These are phyloP conservation scores for Scedosporium minutisporum DNA, from an alignment of 2,329 filamentous ascomycete species.

Conservation along the genomic window DNA sequence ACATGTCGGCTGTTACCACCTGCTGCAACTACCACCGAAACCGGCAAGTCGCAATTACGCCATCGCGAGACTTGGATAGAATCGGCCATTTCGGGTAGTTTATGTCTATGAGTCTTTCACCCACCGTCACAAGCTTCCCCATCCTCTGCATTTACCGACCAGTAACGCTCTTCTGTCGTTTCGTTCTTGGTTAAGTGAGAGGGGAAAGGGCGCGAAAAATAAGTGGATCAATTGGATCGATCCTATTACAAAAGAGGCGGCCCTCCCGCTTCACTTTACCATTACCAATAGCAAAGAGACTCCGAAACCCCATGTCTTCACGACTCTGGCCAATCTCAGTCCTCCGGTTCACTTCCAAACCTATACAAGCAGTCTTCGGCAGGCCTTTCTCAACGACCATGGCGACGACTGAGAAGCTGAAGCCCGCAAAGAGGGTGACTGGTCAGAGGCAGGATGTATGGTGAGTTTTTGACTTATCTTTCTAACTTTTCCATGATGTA, in stretches of 20 bases:
- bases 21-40: neutral
- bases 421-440: conserved; percentile 40
- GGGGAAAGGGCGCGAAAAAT: neutral
- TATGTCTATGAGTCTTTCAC: neutral
- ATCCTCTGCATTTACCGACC: neutral
- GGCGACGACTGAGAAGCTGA: conserved; percentile 34
- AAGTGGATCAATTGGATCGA: neutral
- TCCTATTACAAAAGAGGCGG: neutral
- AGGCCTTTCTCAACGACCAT: conserved; percentile 24
- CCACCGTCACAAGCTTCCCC: neutral
- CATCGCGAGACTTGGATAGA: neutral
- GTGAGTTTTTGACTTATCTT: conserved; percentile 21
- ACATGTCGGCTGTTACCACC: neutral
- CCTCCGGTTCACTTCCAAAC: neutral
- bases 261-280: neutral
- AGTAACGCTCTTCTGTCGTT: neutral
- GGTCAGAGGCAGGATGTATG: conserved; percentile 43
- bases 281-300: neutral
- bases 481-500: neutral
- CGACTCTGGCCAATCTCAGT: neutral
- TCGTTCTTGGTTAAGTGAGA: neutral
- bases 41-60: neutral
- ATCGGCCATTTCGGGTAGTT: too few species aligned
- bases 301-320: neutral
- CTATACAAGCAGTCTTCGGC: neutral